Percentiles rank a stretch among this genome's conserved stretches.
Evolutionary conservation across 2,329 filamentous ascomycete species (phyloP).

Genomic region (Triangularia verruculosa): DNA sequence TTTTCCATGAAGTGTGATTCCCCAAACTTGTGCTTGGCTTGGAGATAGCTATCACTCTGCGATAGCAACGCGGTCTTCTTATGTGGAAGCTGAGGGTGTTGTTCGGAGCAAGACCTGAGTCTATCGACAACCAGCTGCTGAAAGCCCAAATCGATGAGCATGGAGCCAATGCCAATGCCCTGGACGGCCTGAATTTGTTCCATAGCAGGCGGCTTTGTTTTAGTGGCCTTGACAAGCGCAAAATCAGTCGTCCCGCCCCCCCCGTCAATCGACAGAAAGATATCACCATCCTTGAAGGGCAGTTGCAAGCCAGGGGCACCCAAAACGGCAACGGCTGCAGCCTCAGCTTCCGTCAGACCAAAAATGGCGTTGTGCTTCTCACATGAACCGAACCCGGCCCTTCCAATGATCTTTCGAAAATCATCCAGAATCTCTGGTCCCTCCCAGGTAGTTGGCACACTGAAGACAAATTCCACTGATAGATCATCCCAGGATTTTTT

Average conservation of each 20-base stretch:
- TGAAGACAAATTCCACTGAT: constrained; percentile 53
- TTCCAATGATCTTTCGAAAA: constrained; percentile 46
- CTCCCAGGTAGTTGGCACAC: constrained; percentile 56
- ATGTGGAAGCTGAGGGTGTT: constrained; percentile 36
- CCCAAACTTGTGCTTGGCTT: constrained; percentile 41
- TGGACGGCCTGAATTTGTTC: constrained; percentile 35
- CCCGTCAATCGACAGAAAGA: constrained; percentile 45
- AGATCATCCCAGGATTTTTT: constrained; percentile 40
- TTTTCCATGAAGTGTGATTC: too few relatives aligned
- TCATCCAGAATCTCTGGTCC: constrained; percentile 48
- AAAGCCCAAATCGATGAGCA: constrained; percentile 45
- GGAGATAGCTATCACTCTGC: too few relatives aligned
- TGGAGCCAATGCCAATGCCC: constrained; percentile 45
- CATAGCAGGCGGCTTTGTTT: constrained; percentile 31
- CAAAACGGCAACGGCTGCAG: constrained; percentile 43
- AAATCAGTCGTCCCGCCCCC: constrained; percentile 48
- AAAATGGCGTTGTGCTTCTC: constrained; percentile 38
- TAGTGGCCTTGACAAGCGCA: constrained; percentile 35
- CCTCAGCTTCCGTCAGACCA: constrained; percentile 48
- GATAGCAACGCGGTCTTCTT: too few relatives aligned
- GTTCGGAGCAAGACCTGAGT: constrained; percentile 36
- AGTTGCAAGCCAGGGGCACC: not conserved
- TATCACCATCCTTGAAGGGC: not conserved
- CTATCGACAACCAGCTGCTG: constrained; percentile 38
- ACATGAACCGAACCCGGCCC: constrained; percentile 46